Percentiles rank a stretch among this genome's conserved stretches.
Conservation (phyloP, 495 filamentous ascomycete species). For the Penicillium lagena region DNA sequence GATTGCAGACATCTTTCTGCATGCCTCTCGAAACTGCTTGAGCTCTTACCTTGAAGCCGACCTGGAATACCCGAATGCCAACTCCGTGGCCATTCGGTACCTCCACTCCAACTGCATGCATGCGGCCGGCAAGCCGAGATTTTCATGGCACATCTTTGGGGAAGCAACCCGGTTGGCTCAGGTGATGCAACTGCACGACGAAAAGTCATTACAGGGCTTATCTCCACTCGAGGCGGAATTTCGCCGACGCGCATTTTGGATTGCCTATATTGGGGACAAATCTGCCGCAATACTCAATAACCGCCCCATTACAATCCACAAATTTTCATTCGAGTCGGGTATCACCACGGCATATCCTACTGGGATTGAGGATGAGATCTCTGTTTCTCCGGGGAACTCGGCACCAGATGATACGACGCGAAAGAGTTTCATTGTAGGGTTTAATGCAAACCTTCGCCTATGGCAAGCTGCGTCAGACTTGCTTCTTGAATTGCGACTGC, state of each 20-base stretch:
- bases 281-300: conserved; percentile 23
- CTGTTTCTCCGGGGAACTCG: conserved; percentile 3
- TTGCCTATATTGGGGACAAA: conserved; percentile 23
- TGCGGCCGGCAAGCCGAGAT: conserved; percentile 18
- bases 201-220: conserved; percentile 14
- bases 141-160: conserved; percentile 25
- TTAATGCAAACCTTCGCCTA: conserved; percentile 16
- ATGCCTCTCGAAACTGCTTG: conserved; percentile 12
- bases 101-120: conserved; percentile 26
- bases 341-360: conserved; percentile 18
- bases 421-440: conserved; percentile 10
- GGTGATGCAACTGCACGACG: conserved; percentile 24
- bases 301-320: conserved; percentile 22
- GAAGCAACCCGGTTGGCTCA: conserved; percentile 22
- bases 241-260: conserved; percentile 22
- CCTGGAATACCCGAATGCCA: conserved; percentile 19
- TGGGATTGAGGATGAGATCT: conserved; percentile 11
- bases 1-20: conserved; percentile 12
- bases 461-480: conserved; percentile 17
- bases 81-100: conserved; percentile 21
- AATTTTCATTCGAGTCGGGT: conserved; percentile 18
- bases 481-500: conserved; percentile 11
- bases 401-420: conserved; percentile 5
- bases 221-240: conserved; percentile 17
- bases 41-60: conserved; percentile 17